Evolutionary conservation across 108 stramenopile genomes (phyloP).

Genomic region (Conticribra guillardii): DNA sequence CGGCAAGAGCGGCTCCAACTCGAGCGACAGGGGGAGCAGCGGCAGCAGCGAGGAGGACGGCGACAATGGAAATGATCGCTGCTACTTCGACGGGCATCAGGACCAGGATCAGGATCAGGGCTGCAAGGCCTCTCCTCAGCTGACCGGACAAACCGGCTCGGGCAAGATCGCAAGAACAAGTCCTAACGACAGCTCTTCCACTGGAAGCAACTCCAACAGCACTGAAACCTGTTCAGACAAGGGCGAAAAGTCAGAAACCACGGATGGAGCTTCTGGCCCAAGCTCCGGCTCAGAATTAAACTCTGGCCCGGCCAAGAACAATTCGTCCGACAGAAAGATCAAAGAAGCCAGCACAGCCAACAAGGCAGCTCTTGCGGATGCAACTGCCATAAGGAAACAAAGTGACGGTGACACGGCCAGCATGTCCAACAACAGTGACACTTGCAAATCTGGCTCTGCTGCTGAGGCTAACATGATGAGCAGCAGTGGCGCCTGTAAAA

Average conservation of each 20-base stretch:
- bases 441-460: background rate
- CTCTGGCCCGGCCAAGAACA: background rate
- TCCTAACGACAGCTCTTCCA: background rate
- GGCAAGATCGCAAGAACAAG: too few species aligned
- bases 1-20: background rate
- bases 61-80: too few species aligned
- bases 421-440: too few species aligned
- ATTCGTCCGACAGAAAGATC: too few species aligned
- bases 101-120: background rate
- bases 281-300: too few species aligned
- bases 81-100: background rate
- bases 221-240: background rate
- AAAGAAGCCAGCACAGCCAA: background rate
- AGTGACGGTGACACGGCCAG: too few species aligned
- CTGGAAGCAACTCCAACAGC: background rate
- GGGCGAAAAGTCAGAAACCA: background rate
- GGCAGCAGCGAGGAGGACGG: conserved; percentile 1
- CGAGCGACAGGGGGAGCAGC: background rate
- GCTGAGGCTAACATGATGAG: background rate
- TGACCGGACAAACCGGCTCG: too few species aligned
- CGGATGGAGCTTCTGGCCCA: too few species aligned
- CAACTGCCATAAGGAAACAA: background rate
- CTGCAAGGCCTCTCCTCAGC: too few species aligned
- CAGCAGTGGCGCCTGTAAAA: background rate
- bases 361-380: background rate